Base-by-base conservation (phyloP, 352 stramenopile genomes). In the Phytopythium delawarense region DNA sequence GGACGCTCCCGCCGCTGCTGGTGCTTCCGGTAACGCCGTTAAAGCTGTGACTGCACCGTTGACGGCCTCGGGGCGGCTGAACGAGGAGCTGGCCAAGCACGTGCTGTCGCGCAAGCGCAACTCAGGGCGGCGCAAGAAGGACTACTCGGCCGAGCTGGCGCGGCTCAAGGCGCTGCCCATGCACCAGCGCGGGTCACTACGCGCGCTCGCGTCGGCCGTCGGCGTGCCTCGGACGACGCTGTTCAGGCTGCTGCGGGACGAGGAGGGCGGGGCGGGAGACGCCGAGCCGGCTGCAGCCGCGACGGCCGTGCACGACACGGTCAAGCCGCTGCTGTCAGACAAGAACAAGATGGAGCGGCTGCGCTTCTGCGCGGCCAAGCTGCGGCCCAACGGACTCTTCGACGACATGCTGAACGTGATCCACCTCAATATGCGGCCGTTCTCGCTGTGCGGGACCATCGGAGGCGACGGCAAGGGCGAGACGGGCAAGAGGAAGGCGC, bases 351-450 rank as follows among this genome's bases (percentile, higher is more conserved):
- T 62, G 21, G 72, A 78, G 4, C 60, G 67, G 45, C 54, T 80
- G 48, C 63, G 63, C 21, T 76, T 79, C 56, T 79, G 72, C 45
- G 61, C 46, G 16, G 21, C 39, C 21, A 79, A 79, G 57, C 59
- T 79, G 57, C 66, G 69, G 2, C 61, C 69, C 1, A 79, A 69
- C 44, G 66, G 72, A 2, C 66, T 75, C n/a, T 76, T 75, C 52
- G 62, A 80, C 35, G 63, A 75, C 54, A 78, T 80, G 72, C 67
- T 67, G 32, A 74, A 78, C 59, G 64, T 78, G 16, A 70, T 78
- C 37, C 72, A 80, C 50, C 66, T 80, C 11, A 76, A 80, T 40
- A 71, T 70, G 59, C 79, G 79, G 49, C 77, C 65, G 69, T 75
- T 67, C 50, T 65, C 50, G 21, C 40, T 80, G 5, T 66, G 59